Conservation (phyloP, 2,329 filamentous ascomycete species). For the Trichophyton equinum region DNA sequence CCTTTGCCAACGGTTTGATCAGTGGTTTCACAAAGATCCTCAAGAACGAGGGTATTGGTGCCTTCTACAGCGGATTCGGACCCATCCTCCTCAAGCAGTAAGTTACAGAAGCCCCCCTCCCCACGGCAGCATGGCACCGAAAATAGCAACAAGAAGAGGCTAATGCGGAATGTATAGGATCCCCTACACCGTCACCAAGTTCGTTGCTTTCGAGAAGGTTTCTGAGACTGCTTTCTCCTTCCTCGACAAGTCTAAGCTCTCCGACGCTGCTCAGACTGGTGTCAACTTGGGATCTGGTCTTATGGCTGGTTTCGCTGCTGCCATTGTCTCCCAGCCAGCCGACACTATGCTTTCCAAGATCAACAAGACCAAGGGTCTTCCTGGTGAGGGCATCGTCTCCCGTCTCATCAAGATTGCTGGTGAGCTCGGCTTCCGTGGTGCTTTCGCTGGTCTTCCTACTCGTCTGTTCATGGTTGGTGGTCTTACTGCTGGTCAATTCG, state of each 20-base stretch:
- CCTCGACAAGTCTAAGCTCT: conserved; percentile 59
- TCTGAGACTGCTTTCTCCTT: conserved; percentile 56
- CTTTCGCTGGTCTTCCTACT: conserved; percentile 69
- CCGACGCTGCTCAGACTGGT: conserved; percentile 57
- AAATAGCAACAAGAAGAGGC: neutral
- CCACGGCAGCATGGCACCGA: neutral
- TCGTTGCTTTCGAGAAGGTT: conserved; percentile 87
- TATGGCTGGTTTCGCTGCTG: conserved; percentile 75
- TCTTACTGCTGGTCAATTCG: conserved; percentile 69
- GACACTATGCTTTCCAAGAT: conserved; percentile 93
- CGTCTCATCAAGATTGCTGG: conserved; percentile 78
- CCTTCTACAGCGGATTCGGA: conserved; percentile 86
- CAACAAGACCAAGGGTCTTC: conserved; percentile 84
- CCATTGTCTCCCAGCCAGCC: conserved; percentile 75
- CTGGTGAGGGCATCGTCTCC: conserved; percentile 69
- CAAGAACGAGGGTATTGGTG: conserved; percentile 68
- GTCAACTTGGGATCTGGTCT: conserved; percentile 79
- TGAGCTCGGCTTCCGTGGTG: conserved; percentile 69
- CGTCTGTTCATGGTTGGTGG: conserved; percentile 65
- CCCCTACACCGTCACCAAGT: conserved; percentile 91
- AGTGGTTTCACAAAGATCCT: conserved; percentile 72
- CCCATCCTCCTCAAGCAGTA: conserved; percentile 76
- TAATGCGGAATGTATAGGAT: conserved; percentile 42
- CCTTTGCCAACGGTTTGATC: conserved; percentile 67
- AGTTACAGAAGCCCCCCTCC: conserved; percentile 20